These are phyloP conservation scores for Colletotrichum higginsianum DNA, from an alignment of 2,329 filamentous ascomycete genomes.

Conservation along the genomic window DNA sequence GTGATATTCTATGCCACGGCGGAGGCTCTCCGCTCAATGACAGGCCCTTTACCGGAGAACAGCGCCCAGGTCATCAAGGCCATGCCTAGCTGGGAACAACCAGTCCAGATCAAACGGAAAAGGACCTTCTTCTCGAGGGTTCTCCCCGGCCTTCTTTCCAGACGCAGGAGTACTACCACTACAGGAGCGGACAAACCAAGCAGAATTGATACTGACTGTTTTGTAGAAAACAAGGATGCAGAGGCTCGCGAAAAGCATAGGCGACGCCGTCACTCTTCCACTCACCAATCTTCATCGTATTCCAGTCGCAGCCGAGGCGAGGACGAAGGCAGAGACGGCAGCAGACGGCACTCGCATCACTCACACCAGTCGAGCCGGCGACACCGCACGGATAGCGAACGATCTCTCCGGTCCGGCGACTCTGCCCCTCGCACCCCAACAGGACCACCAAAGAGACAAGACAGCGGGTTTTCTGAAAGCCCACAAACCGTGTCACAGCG, in stretches of 20 bases:
- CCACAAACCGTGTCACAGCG: slow-evolving; percentile 42
- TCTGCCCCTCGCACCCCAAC: slow-evolving; percentile 50
- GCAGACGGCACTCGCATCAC: slow-evolving; percentile 46
- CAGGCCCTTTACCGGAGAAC: slow-evolving; percentile 49
- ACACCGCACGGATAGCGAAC: slow-evolving; percentile 56
- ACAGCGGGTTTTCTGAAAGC: slow-evolving; percentile 63
- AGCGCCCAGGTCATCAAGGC: slow-evolving; percentile 45
- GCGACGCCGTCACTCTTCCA: slow-evolving; percentile 56
- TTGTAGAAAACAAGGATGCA: slow-evolving; percentile 70
- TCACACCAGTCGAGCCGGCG: slow-evolving; percentile 47
- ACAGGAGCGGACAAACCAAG: slow-evolving; percentile 57
- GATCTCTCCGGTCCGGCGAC: slow-evolving; percentile 51
- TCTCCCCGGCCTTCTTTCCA: slow-evolving; percentile 45
- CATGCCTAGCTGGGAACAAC: slow-evolving; percentile 48
- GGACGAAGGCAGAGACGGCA: slow-evolving; percentile 49
- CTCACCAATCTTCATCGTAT: slow-evolving; percentile 54
- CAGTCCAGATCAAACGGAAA: slow-evolving; percentile 46
- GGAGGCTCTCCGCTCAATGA: slow-evolving; percentile 61
- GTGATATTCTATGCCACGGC: slow-evolving; percentile 69
- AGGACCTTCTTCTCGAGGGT: slow-evolving; percentile 53
- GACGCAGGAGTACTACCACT: slow-evolving; percentile 51
- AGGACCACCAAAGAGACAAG: slow-evolving; percentile 60
- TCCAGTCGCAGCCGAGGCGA: slow-evolving; percentile 53
- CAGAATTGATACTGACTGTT: slow-evolving; percentile 69
- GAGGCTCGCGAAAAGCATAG: slow-evolving; percentile 57